phyloP scores from a whole-genome alignment of 78 protist genomes.

The Dictyostelium firmibasis region DNA sequence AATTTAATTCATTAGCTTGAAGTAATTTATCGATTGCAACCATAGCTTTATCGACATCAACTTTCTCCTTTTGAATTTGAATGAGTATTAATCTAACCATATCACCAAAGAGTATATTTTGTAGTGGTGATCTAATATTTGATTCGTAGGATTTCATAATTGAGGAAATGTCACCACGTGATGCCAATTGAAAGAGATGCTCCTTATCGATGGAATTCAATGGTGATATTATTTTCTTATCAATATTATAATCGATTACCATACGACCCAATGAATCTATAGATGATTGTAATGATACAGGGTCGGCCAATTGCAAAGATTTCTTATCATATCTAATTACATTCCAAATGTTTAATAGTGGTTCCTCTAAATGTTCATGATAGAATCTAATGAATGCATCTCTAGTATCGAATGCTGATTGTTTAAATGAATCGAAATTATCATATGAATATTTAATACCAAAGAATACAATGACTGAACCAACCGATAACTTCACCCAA shows the following conservation, averaged over 20 bases:
- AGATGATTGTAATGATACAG: constrained; percentile 27
- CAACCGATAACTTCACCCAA: constrained; percentile 10
- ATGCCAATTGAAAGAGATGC: not conserved
- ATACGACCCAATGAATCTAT: constrained; percentile 32
- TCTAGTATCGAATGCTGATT: not conserved
- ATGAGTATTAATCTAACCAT: constrained; percentile 41
- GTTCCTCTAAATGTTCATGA: constrained; percentile 39
- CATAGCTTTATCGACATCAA: constrained; percentile 74
- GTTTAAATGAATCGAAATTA: constrained; percentile 15
- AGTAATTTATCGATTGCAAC: constrained; percentile 64
- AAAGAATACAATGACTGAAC: not conserved
- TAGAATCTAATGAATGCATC: constrained; percentile 48
- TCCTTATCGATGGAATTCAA: not conserved
- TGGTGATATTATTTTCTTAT: not conserved
- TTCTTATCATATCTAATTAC: constrained; percentile 66
- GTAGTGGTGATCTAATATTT: constrained; percentile 13
- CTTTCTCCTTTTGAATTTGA: constrained; percentile 73
- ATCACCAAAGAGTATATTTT: constrained; percentile 38
- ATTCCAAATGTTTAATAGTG: constrained; percentile 50
- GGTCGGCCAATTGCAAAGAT: constrained; percentile 23
- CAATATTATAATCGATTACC: constrained; percentile 33
- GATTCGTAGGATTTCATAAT: constrained; percentile 56
- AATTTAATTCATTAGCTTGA: constrained; percentile 66
- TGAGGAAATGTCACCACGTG: constrained; percentile 34
- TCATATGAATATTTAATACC: constrained; percentile 8